Evolutionary conservation across 805 yeast genomes (phyloP), one percentile per base, ranked within the genome.

Genomic region (Saccharomycopsis sp.): DNA sequence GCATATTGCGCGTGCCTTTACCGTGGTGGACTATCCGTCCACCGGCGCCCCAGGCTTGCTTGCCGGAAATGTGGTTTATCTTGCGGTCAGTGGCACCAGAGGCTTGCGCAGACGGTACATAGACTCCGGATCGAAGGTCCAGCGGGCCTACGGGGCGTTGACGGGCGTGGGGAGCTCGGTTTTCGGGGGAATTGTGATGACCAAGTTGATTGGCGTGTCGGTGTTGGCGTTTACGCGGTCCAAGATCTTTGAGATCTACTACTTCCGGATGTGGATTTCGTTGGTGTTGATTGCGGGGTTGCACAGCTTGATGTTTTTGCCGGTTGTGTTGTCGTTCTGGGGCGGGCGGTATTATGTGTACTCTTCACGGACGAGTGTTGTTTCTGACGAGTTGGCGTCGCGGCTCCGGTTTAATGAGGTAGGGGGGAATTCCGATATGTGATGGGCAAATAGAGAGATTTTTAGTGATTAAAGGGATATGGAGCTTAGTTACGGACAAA

Each of bases 201-300:
- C 98, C 0, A 92, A 92, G 67, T 71, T 92, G 21, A 84, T 94
- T 64, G 99, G 99, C 1, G 90, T 92, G 1, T 70, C 78, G 24
- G 96, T 92, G 9, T 73, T 92, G 44, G 96, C 95, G 3, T 91
- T 91, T 69, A 89, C 98, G 0, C 75, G 81, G 62, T 89, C 97
- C 18, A 84, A 87, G 69, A 91, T 92, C 34, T 94, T 92, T 70
- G 95, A 90, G 64, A 81, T 92, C 1, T 92, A 89, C 70, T 92
- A 94, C 69, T 92, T 92, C 76, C 75, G 96, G 61, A 91, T 92
- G 97, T 92, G 98, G 98, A 72, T 88, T 12, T 76, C 91, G 0
- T 75, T 92, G 60, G 85, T 92, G 7, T 61, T 87, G 1, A 74
- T 88, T 57, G 97, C 96, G 1, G 82, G 91, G 0, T 63, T 87